Conservation (phyloP, 2,329 filamentous ascomycete genomes). For the Botrytis tulipae region DNA sequence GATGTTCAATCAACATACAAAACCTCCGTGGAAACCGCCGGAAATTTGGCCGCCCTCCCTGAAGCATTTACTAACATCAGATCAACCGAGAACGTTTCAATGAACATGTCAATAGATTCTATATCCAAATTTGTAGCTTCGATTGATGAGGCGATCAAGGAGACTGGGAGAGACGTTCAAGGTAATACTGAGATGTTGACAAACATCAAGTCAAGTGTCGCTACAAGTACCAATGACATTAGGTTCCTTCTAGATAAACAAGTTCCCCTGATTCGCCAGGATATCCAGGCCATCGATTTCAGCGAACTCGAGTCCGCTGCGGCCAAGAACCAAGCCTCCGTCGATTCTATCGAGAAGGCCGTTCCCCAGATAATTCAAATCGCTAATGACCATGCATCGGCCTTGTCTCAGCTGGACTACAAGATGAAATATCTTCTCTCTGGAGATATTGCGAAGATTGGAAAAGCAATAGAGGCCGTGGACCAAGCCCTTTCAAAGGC, state of each 20-base stretch:
- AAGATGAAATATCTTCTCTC: constrained; percentile 21
- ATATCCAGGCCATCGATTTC: constrained; percentile 23
- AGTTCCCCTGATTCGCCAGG: constrained; percentile 23
- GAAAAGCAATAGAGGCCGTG: constrained; percentile 21
- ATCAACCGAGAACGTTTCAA: constrained; percentile 20
- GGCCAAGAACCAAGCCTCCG: constrained; percentile 13
- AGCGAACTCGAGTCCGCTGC: constrained; percentile 16
- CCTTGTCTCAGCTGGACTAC: constrained; percentile 19
- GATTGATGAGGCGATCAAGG: constrained; percentile 21
- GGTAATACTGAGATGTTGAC: constrained; percentile 22
- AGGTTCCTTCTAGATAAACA: constrained; percentile 22
- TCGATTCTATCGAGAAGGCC: constrained; percentile 21
- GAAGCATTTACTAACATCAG: constrained; percentile 22
- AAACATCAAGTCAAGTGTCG: constrained; percentile 21
- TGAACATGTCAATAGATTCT: constrained; percentile 20
- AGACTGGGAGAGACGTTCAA: constrained; percentile 22
- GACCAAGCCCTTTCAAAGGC: constrained; percentile 22
- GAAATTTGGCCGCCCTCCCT: constrained; percentile 13
- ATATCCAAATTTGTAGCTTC: constrained; percentile 21
- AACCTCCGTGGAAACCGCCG: constrained; percentile 4
- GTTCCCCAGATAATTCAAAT: constrained; percentile 18
- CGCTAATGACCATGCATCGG: constrained; percentile 21
- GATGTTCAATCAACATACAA: constrained; percentile 21
- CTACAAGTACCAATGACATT: constrained; percentile 23
- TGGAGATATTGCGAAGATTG: constrained; percentile 22